Evolutionary conservation across 192 early-diverging fungal genomes (phyloP), one percentile per base, ranked within the genome.

Genomic region (Coemansia sp.): DNA sequence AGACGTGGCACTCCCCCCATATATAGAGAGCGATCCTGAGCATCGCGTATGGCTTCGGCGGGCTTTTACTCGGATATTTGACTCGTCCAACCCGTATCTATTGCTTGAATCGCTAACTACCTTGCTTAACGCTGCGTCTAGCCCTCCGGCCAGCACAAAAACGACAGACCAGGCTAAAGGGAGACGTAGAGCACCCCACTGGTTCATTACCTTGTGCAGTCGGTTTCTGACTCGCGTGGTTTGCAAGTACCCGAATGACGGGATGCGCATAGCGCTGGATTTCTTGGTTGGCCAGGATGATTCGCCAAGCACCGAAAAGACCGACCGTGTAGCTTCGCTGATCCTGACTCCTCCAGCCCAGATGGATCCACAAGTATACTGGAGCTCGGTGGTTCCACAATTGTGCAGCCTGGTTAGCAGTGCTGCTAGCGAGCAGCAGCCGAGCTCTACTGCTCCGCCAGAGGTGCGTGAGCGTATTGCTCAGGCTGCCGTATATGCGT

Each of bases 141-240:
- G 79, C 9, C 37, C 66, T 10, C 23, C 23, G 4, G 23, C 23
- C 23, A 26, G 23, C 23, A 26, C 23, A 26, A 4, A 26, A 26
- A 26, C 23, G 23, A 26, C 23, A 26, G 4, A 26, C 4, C 23
- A 26, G 23, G 23, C 23, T 26, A 26, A 26, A n/a, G 34, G 12
- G 21, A 78, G 80, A 38, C 76, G 73, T 16, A 1, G 18, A 15
- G 67, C 65, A 1, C 83, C 84, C 2, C 51, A 49, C 11, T 93
- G 91, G 91, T 62, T 90, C 14, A 59, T 77, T 34, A 78, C 58
- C 11, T 58, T 87, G 30, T 90, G 89, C 51, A 82, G 85, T 0
- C 66, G 84, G 38, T 87, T 85, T 41, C 79, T 92, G 2, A 80
- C 88, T 1, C 81, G 85, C 23, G 80, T 90, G 28, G 43, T 93